phyloP scores from a whole-genome alignment of 2,329 filamentous ascomycete species.

The Talaromyces sp. region DNA sequence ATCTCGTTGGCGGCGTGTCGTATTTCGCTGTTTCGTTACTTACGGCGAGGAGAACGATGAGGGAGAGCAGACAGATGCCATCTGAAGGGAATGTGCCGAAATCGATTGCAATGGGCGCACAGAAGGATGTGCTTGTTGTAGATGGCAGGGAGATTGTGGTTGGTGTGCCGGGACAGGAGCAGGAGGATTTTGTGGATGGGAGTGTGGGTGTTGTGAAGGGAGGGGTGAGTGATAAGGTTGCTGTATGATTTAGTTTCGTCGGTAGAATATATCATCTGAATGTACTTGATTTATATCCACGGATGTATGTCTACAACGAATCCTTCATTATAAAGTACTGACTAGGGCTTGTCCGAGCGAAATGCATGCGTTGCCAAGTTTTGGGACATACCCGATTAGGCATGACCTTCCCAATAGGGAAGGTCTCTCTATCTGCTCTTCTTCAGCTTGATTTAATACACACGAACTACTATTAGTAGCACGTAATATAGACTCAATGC shows the following conservation, averaged over 20 bases:
- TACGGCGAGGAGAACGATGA: slow-evolving; percentile 16
- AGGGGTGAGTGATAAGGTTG: slow-evolving; percentile 1
- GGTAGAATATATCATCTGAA: too few species aligned
- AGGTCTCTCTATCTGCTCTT: neutral
- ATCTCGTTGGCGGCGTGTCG: slow-evolving; percentile 21
- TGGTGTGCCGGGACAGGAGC: neutral
- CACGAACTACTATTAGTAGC: too few species aligned
- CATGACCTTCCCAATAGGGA: neutral
- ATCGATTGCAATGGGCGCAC: slow-evolving; percentile 10
- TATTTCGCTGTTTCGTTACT: slow-evolving; percentile 21
- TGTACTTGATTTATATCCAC: neutral
- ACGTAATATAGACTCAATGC: neutral
- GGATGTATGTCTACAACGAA: neutral
- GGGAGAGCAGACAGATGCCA: neutral
- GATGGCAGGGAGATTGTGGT: slow-evolving; percentile 13
- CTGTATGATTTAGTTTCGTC: neutral
- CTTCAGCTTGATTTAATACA: neutral
- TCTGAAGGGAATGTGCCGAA: slow-evolving; percentile 16
- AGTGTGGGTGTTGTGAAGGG: neutral
- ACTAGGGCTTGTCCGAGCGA: neutral
- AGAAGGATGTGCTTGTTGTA: slow-evolving; percentile 9
- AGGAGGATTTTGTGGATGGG: neutral
- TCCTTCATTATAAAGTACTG: neutral
- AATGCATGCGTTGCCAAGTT: neutral
- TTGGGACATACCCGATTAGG: neutral